A percentile compares a stretch with the other conserved stretches of the same genome.
These are phyloP conservation scores for Penicillium sp. DNA, from an alignment of 2,329 filamentous ascomycete genomes.

Conservation along the genomic window DNA sequence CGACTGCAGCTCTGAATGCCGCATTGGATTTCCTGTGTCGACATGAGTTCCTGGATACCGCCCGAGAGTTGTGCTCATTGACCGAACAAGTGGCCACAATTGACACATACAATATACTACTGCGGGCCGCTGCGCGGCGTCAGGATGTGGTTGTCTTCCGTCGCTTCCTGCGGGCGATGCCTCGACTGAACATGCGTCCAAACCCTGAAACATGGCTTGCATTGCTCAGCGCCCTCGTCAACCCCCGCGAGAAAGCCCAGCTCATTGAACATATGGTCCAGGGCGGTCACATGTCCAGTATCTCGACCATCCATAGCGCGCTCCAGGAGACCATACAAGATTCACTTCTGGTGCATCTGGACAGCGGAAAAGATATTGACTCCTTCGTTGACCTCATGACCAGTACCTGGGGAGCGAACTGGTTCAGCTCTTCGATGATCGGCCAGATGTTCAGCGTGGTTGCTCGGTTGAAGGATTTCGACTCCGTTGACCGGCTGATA, in stretches of 20 bases:
- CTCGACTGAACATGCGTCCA: conserved; percentile 35
- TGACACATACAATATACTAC: conserved; percentile 46
- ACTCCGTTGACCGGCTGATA: conserved; percentile 31
- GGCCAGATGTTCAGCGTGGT: conserved; percentile 40
- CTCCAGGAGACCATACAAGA: conserved; percentile 33
- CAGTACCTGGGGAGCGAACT: conserved; percentile 34
- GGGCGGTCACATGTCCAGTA: conserved; percentile 30
- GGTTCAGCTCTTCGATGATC: conserved; percentile 37
- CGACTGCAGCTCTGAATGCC: conserved; percentile 41
- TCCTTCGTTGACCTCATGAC: conserved; percentile 41
- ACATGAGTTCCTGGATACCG: conserved; percentile 30
- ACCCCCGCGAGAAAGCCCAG: conserved; percentile 26
- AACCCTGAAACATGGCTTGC: conserved; percentile 44
- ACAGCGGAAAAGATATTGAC: conserved; percentile 32
- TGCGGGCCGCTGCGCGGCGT: conserved; percentile 37
- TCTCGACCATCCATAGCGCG: conserved; percentile 24
- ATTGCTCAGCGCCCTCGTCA: conserved; percentile 34
- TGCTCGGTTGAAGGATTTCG: conserved; percentile 23
- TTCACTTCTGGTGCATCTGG: conserved; percentile 33
- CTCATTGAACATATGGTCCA: conserved; percentile 33
- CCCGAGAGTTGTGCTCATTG: conserved; percentile 34
- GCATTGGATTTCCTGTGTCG: conserved; percentile 40
- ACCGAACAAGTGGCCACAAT: conserved; percentile 38
- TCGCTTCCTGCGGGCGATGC: conserved; percentile 40
- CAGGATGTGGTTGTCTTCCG: conserved; percentile 42